These are phyloP conservation scores for Oehlia diaphana DNA, from an alignment of 192 early-diverging fungal species.

Conservation along the genomic window DNA sequence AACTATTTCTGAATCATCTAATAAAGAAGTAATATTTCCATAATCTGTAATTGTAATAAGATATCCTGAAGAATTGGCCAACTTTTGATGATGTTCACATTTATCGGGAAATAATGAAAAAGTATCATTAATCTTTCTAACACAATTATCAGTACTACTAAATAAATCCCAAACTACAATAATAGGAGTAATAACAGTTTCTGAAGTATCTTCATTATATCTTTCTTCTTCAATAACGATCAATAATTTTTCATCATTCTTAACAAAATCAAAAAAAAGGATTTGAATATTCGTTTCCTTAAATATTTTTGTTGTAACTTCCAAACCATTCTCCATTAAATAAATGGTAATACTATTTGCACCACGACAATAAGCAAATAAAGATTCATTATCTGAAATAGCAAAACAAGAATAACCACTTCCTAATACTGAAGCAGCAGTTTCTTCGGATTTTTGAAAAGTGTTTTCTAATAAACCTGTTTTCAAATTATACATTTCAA, in stretches of 20 bases:
- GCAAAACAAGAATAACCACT: not conserved
- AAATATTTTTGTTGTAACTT: not conserved
- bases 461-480: not conserved
- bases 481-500: not conserved
- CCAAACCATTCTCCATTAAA: not conserved
- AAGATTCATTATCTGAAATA: not conserved
- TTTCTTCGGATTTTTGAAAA: not conserved
- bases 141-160: too few relatives aligned
- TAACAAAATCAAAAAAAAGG: not conserved
- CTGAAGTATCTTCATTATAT: too few relatives aligned
- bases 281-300: not conserved
- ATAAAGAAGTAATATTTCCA: not conserved
- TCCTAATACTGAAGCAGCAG: not conserved
- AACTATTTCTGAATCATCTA: not conserved
- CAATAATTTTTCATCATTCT: not conserved
- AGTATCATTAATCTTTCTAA: not conserved
- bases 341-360: not conserved
- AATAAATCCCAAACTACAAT: too few relatives aligned
- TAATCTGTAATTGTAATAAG: not conserved
- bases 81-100: not conserved
- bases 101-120: not conserved
- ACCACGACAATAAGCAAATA: not conserved
- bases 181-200: too few relatives aligned
- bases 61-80: not conserved
- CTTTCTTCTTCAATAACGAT: too few relatives aligned